Evolutionary conservation across 1,284 basidiomycete species (phyloP), one percentile per base, ranked within the genome.

Genomic region (Cryptococcus sp.): DNA sequence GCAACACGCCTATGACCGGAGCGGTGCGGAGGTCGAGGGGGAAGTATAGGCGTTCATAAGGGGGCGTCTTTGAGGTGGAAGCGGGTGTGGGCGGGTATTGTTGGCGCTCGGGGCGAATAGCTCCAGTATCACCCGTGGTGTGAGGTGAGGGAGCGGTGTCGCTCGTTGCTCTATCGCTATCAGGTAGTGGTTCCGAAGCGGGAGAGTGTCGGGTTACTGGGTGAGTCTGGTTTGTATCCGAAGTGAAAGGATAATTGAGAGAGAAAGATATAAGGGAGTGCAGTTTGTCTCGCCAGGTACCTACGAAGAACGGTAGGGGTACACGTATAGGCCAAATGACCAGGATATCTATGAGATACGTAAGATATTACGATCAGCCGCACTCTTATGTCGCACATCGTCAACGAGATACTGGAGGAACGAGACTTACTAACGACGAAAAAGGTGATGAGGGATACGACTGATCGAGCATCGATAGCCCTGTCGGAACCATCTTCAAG

Each of bases 1-100:
- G 72, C 0, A 89, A 80, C 10, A 94, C 91, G 1, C 88, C 87
- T 39, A 89, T 74, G 20, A 93, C 84, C 3, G 93, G 93, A 0
- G 87, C 87, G 0, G 87, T 87, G 46, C 85, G 83, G 50, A 89
- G 83, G 58, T 88, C 86, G 20, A 93, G 76, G 1, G 80, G 81
- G 39, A 91, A 63, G 41, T 77, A 75, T 22, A 68, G 47, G 44
- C 63, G 62, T 46, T 61, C 53, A n/a, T n/a, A n/a, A n/a, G 22
- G 41, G 11, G 7, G 41, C n/a, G 43, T 41, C 17, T 19, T 10
- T 10, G 29, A 2, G 29, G 29, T 13, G 13, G 29, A 10, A 34
- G 29, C 13, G 29, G 29, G 29, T 34, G 29, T 34, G 29, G 29
- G 2, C 29, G 29, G 8, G 29, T 13, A 13, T 34, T 34, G 29